phyloP scores from a whole-genome alignment of 2,329 filamentous ascomycete species.

The Epichloe uncinata region DNA sequence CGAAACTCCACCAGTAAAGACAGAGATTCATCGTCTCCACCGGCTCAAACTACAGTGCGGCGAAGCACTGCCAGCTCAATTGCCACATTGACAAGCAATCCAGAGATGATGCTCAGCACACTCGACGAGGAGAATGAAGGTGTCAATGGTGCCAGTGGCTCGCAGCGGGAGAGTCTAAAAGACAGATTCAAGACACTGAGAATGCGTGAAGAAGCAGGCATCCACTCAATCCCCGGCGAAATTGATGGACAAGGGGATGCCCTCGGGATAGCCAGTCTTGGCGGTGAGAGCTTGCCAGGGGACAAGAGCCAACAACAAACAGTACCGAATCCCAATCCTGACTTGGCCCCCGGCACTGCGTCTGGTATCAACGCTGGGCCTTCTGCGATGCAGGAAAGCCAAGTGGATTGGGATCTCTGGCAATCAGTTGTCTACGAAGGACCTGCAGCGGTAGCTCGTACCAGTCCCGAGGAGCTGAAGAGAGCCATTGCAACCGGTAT shows the following conservation, averaged over 20 bases:
- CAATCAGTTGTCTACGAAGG: conserved; percentile 92
- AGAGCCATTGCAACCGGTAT: conserved; percentile 87
- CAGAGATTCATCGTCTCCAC: conserved; percentile 42
- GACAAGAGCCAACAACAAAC: conserved; percentile 26
- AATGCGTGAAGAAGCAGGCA: conserved; percentile 58
- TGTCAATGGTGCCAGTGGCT: conserved; percentile 29
- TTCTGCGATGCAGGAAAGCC: conserved; percentile 52
- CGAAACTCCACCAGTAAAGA: conserved; percentile 49
- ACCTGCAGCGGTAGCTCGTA: conserved; percentile 72
- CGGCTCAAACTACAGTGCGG: conserved; percentile 30
- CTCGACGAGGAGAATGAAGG: conserved; percentile 58
- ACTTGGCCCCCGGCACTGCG: conserved; percentile 71
- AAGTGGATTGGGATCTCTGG: conserved; percentile 99
- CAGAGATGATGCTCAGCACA: conserved; percentile 64
- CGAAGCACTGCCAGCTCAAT: conserved; percentile 72
- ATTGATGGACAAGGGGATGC: conserved; percentile 30
- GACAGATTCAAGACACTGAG: conserved; percentile 69
- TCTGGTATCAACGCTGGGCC: conserved; percentile 68
- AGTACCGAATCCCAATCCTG: conserved; percentile 52
- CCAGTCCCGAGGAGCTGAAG: conserved; percentile 81
- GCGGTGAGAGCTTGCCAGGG: conserved; percentile 14
- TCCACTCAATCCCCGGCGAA: conserved; percentile 37
- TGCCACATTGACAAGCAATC: conserved; percentile 65
- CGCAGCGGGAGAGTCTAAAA: conserved; percentile 50
- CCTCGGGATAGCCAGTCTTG: conserved; percentile 11